These are phyloP conservation scores for Parachaetomium inaequale DNA, from an alignment of 495 filamentous ascomycete genomes.

Conservation along the genomic window DNA sequence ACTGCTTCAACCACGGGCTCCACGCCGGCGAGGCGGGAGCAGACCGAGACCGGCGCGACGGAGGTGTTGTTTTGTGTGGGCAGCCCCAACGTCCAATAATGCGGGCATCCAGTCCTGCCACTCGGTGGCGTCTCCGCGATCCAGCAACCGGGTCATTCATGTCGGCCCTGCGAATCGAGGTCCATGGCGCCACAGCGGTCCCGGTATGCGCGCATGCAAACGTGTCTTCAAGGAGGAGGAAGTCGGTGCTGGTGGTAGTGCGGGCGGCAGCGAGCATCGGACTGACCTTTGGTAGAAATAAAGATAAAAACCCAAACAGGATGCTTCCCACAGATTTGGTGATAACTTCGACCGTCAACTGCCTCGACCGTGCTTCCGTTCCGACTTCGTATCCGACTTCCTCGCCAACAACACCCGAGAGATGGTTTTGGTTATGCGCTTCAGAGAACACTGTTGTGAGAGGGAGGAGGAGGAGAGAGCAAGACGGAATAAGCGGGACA, in stretches of 20 bases:
- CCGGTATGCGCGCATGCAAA: conserved; percentile 13
- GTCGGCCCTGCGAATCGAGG: not conserved
- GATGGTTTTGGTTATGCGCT: conserved; percentile 17
- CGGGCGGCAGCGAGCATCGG: not conserved
- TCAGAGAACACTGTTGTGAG: conserved; percentile 16
- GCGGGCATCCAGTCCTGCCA: not conserved
- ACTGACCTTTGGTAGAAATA: conserved; percentile 25
- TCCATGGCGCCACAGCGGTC: not conserved
- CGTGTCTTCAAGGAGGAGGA: not conserved
- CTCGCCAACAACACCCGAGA: conserved; percentile 37
- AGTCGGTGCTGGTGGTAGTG: not conserved
- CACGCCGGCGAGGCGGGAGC: not conserved
- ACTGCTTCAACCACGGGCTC: not conserved
- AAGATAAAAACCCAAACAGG: not conserved
- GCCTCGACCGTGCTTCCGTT: conserved; percentile 10
- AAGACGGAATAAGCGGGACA: conserved; percentile 32
- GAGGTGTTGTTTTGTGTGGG: not conserved
- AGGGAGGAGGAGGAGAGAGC: conserved; percentile 22
- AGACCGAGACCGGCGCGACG: not conserved
- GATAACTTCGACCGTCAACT: conserved; percentile 16
- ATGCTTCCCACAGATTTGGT: not conserved
- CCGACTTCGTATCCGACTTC: conserved; percentile 15
- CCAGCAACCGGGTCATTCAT: not conserved
- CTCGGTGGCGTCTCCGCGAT: not conserved
- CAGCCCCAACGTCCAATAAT: not conserved